A percentile compares a stretch with the other conserved stretches of the same genome.
These are phyloP conservation scores for Elongisporangium undulatum DNA, from an alignment of 352 stramenopile genomes.

Conservation along the genomic window DNA sequence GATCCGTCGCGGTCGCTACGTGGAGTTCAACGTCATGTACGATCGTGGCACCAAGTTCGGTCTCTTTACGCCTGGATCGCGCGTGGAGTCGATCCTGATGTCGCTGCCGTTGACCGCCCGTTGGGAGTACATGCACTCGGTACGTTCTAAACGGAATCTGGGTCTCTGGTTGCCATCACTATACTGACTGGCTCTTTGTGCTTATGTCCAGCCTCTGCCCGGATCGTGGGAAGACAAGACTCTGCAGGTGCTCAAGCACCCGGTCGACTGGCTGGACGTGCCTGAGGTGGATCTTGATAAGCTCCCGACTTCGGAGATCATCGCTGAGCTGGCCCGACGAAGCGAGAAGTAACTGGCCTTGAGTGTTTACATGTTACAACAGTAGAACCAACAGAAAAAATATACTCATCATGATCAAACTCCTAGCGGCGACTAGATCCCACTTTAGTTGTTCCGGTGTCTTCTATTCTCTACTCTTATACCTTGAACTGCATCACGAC, in stretches of 20 bases:
- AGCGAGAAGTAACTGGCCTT: slow-evolving; percentile 30
- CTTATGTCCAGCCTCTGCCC: slow-evolving; percentile 68
- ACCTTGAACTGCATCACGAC: no score
- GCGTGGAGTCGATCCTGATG: slow-evolving; percentile 99
- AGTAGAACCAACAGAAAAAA: slow-evolving; percentile 6
- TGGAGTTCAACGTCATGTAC: slow-evolving; percentile 99
- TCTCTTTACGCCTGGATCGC: slow-evolving; percentile 93
- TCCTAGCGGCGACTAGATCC: no score
- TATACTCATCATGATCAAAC: no score
- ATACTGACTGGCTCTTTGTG: slow-evolving; percentile 9
- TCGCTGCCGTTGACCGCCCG: slow-evolving; percentile 95
- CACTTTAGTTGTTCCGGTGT: no score
- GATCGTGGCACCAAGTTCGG: slow-evolving; percentile 98
- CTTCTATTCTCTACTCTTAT: no score
- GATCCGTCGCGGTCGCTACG: slow-evolving; percentile 94
- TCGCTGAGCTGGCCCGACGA: slow-evolving; percentile 73
- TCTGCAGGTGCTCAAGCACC: slow-evolving; percentile 91
- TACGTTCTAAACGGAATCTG: slow-evolving; percentile 12
- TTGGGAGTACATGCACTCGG: slow-evolving; percentile 94
- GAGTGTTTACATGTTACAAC: background rate
- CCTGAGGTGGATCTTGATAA: slow-evolving; percentile 60
- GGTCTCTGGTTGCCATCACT: background rate
- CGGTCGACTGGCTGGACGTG: slow-evolving; percentile 93
- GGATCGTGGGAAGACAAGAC: slow-evolving; percentile 93
- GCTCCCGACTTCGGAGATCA: slow-evolving; percentile 66